Evolutionary conservation across 495 filamentous ascomycete species (phyloP).

Genomic region (Parachaetomium inaequale): DNA sequence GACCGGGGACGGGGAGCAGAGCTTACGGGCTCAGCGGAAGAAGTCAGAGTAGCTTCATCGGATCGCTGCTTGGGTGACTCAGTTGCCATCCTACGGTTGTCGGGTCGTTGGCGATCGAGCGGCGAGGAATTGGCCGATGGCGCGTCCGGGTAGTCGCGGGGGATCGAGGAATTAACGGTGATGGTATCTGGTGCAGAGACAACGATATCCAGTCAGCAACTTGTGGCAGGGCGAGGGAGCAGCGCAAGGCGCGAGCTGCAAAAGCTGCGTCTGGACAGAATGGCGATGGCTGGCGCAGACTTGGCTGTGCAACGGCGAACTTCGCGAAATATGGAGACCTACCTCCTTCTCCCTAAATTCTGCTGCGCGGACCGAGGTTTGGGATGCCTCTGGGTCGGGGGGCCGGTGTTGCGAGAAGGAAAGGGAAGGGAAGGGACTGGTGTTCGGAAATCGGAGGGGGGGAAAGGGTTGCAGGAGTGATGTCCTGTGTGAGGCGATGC

Average conservation of each 20-base stretch:
- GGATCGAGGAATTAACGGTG: slow-evolving; percentile 11
- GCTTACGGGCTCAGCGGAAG: slow-evolving; percentile 47
- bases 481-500: slow-evolving; percentile 23
- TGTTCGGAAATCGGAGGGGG: slow-evolving; percentile 1
- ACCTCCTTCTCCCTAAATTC: slow-evolving; percentile 21
- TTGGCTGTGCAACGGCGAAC: slow-evolving; percentile 18
- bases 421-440: slow-evolving; percentile 10
- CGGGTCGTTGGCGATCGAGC: slow-evolving; percentile 21
- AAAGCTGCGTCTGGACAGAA: slow-evolving; percentile 9
- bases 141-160: slow-evolving; percentile 23
- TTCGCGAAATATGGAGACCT: slow-evolving; percentile 14
- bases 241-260: slow-evolving; percentile 16
- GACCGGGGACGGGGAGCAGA: slow-evolving; percentile 1
- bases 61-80: slow-evolving; percentile 50
- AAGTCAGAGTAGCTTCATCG: slow-evolving; percentile 49
- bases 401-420: slow-evolving; percentile 1
- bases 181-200: slow-evolving; percentile 12
- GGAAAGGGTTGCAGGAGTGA: slow-evolving; percentile 15
- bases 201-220: slow-evolving; percentile 10
- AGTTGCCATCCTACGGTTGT: slow-evolving; percentile 56
- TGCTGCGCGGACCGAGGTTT: slow-evolving; percentile 12
- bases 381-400: slow-evolving; percentile 18
- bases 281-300: slow-evolving; percentile 16
- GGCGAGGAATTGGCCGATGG: slow-evolving; percentile 17
- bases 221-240: slow-evolving; percentile 1